These are phyloP conservation scores for Schrenkiella parvula DNA, from an alignment of 345 rosid genomes.

Conservation along the genomic window DNA sequence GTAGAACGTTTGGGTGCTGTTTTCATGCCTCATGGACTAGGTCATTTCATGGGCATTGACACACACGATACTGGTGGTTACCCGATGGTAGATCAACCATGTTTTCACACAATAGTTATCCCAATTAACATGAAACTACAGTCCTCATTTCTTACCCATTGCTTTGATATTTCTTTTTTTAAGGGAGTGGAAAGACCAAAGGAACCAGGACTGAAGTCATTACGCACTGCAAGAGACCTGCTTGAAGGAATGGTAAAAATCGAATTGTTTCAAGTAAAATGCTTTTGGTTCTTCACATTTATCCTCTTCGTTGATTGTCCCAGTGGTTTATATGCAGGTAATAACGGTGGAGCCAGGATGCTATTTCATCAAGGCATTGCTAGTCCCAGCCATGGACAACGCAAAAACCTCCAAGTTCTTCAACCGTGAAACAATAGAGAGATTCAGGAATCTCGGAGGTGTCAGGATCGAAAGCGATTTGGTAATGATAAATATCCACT, in stretches of 20 bases:
- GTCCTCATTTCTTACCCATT: background rate
- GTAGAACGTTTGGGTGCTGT: slow-evolving; percentile 69
- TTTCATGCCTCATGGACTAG: slow-evolving; percentile 97
- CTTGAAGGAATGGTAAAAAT: slow-evolving; percentile 73
- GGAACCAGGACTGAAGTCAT: slow-evolving; percentile 72
- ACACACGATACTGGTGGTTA: slow-evolving; percentile 96
- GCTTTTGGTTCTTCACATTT: background rate
- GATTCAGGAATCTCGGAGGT: slow-evolving; percentile 76
- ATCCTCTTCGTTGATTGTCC: background rate
- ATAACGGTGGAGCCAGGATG: slow-evolving; percentile 98
- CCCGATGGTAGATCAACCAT: slow-evolving; percentile 43
- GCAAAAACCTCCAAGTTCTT: slow-evolving; percentile 59
- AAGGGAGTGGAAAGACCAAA: slow-evolving; percentile 69
- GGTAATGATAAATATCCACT: slow-evolving; percentile 38
- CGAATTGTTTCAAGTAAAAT: background rate
- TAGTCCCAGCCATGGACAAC: slow-evolving; percentile 62
- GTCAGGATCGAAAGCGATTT: slow-evolving; percentile 94
- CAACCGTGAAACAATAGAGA: slow-evolving; percentile 44
- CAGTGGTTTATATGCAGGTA: slow-evolving; percentile 43
- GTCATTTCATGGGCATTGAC: slow-evolving; percentile 89
- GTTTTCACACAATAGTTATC: background rate
- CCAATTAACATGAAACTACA: background rate
- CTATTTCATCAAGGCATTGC: slow-evolving; percentile 79
- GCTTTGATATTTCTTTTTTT: slow-evolving; percentile 4
- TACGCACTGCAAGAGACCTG: slow-evolving; percentile 72